Base-by-base conservation (phyloP, 345 rosid genomes). In the Populus deltoides region DNA sequence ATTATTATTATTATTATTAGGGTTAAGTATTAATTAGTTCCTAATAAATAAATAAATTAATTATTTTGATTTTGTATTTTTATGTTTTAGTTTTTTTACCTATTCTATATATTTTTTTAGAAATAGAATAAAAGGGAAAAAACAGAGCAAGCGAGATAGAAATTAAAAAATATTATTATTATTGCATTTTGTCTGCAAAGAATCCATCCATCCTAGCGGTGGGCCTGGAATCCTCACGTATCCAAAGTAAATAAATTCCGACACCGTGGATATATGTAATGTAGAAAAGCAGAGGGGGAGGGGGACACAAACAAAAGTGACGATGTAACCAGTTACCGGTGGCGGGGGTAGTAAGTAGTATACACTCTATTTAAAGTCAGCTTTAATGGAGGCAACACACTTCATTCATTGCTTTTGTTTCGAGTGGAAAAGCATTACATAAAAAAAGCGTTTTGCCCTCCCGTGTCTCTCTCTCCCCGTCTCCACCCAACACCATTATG, bases 301-400 rank as follows among this genome's bases (percentile, higher is more conserved):
- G 33, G 41, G 41, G 70, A 15, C 18, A 4, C 1, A n/a, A 41
- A 41, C 2, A 5, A 33, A 18, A 65, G 63, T 2, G 22, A 63
- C 2, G 51, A 47, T 47, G 43, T 72, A 62, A 81, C 86, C 79
- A 83, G 78, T 74, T 49, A 66, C 83, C 76, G 77, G 82, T 47
- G 75, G 76, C 68, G 66, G 63, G 65, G 75, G 74, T 63, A 2
- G 51, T 78, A 80, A 69, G 70, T 68, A 75, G 67, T 1, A 53
- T 3, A 20, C 68, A 71, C 66, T 5, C 63, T 36, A 18, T 29
- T 6, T 47, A 33, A 49, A 25, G 2, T 11, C 27, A 27, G 36
- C 15, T 31, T 11, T 35, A 33, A 8, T 29, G 7, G 8, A 6
- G 41, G 41, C 17, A 36, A 29, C 5, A 38, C 22, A 31, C 20